A percentile compares a stretch with the other conserved stretches of the same genome.
Conservation (phyloP, 2,329 filamentous ascomycete species). For the Chalaropsis thielavioides region DNA sequence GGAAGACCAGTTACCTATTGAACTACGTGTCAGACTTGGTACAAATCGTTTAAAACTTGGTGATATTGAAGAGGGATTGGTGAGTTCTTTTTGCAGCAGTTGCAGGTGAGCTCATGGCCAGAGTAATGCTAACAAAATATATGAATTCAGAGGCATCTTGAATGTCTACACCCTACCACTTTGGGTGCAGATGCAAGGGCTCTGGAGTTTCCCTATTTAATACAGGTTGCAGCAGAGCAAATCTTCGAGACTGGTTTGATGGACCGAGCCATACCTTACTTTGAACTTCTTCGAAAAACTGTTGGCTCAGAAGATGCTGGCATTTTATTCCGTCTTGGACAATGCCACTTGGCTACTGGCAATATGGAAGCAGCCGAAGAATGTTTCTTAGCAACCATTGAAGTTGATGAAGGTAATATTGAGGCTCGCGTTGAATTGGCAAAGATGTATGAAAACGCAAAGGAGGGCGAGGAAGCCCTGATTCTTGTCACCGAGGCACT, state of each 20-base stretch:
- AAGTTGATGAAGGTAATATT: conserved; percentile 55
- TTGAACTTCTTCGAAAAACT: conserved; percentile 38
- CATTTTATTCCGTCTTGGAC: conserved; percentile 41
- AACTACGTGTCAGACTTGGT: conserved; percentile 72
- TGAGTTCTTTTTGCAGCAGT: conserved; percentile 29
- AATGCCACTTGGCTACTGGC: conserved; percentile 52
- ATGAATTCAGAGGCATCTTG: conserved; percentile 38
- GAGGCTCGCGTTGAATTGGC: conserved; percentile 67
- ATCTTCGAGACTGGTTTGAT: conserved; percentile 29
- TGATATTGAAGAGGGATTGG: conserved; percentile 57
- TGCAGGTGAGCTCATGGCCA: not conserved
- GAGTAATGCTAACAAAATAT: conserved; percentile 8
- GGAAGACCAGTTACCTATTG: conserved; percentile 61
- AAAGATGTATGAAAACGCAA: conserved; percentile 66
- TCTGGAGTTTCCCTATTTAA: conserved; percentile 60
- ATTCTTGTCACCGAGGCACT: conserved; percentile 64
- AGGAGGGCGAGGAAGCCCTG: conserved; percentile 61
- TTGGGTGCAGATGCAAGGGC: conserved; percentile 7
- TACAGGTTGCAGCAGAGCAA: conserved; percentile 48
- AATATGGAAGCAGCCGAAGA: conserved; percentile 58
- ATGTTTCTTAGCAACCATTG: conserved; percentile 59
- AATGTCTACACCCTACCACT: conserved; percentile 51
- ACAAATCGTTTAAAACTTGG: conserved; percentile 64
- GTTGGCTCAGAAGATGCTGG: conserved; percentile 37
- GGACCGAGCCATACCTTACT: conserved; percentile 38